Evolutionary conservation across 306 rosid genomes (phyloP).

Genomic region (Echinosophora koreensis): DNA sequence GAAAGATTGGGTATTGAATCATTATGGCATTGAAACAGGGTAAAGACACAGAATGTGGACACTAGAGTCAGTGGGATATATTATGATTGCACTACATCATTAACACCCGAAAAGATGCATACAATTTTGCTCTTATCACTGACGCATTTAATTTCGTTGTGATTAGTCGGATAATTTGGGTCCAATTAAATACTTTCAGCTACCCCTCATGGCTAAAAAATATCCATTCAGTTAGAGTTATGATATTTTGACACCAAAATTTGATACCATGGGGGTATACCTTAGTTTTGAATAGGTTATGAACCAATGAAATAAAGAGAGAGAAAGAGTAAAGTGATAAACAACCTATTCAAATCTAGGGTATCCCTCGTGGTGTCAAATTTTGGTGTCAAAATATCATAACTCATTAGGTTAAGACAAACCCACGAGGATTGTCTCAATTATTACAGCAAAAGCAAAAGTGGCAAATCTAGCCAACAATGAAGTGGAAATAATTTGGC

Average conservation of each 20-base stretch:
- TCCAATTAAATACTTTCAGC: conserved; percentile 12
- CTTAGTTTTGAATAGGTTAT: too few relatives aligned
- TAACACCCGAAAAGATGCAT: conserved; percentile 28
- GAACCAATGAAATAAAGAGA: too few relatives aligned
- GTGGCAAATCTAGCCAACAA: neutral
- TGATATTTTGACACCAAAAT: too few relatives aligned
- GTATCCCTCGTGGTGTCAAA: too few relatives aligned
- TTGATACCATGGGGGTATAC: too few relatives aligned
- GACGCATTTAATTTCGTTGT: conserved; percentile 6
- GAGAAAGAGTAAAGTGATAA: too few relatives aligned
- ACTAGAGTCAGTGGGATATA: conserved; percentile 41
- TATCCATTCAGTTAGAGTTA: too few relatives aligned
- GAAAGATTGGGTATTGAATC: conserved; percentile 10
- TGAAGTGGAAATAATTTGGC: too few relatives aligned
- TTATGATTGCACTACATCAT: conserved; percentile 38
- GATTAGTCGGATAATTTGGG: neutral
- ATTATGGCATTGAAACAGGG: conserved; percentile 19
- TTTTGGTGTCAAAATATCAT: too few relatives aligned
- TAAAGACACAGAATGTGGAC: conserved; percentile 42
- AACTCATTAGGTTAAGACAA: too few relatives aligned
- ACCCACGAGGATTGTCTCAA: conserved; percentile 38
- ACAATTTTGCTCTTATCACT: conserved; percentile 20
- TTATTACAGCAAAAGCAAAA: conserved; percentile 1
- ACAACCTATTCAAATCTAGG: too few relatives aligned
- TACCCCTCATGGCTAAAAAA: neutral